Evolutionary conservation across 176 grass and related monocot genomes (phyloP).

Genomic region (Carex kokanica): DNA sequence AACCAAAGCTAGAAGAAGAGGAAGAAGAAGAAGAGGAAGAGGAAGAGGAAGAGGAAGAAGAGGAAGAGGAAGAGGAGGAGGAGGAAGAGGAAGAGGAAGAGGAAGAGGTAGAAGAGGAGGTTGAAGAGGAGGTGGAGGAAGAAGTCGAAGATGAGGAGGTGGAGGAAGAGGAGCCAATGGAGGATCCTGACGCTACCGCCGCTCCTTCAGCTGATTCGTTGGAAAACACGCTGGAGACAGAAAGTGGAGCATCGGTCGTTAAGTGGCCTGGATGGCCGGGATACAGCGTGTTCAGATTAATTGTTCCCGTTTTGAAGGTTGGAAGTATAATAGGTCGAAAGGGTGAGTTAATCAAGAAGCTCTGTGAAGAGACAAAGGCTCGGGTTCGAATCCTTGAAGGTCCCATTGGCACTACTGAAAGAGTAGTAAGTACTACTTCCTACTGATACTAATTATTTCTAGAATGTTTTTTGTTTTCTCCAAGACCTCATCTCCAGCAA

Average conservation of each 20-base stretch:
- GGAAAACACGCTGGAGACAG: slow-evolving; percentile 20
- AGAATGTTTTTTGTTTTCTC: neutral
- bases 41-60: neutral
- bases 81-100: neutral
- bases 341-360: slow-evolving; percentile 86
- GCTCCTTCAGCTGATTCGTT: neutral
- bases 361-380: slow-evolving; percentile 92
- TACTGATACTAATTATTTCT: neutral
- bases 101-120: neutral
- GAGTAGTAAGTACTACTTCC: slow-evolving; percentile 55
- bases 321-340: slow-evolving; percentile 94
- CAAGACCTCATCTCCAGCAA: neutral
- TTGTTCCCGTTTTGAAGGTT: slow-evolving; percentile 76
- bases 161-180: slow-evolving; percentile 13
- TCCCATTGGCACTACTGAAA: slow-evolving; percentile 64
- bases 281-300: slow-evolving; percentile 72
- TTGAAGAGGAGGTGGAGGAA: slow-evolving; percentile 16
- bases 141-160: slow-evolving; percentile 10
- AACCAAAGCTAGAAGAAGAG: neutral
- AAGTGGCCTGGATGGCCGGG: slow-evolving; percentile 98
- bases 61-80: neutral
- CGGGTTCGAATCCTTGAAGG: slow-evolving; percentile 73
- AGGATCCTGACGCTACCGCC: neutral
- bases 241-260: slow-evolving; percentile 27
- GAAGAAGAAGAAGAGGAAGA: neutral